Evolutionary conservation across 768 basidiomycete genomes (phyloP).

Genomic region (Leccinum boreale): DNA sequence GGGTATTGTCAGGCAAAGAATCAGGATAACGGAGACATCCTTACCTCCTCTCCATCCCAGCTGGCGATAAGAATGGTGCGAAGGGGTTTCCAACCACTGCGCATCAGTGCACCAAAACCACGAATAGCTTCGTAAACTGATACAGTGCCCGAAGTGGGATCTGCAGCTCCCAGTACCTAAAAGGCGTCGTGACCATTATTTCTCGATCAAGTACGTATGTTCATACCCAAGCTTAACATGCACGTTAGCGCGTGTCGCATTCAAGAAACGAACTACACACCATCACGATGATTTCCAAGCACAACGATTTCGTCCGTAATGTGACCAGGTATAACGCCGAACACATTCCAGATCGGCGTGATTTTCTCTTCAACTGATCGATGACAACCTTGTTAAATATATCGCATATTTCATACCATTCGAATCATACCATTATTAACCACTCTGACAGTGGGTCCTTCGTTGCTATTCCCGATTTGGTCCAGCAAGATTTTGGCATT

Average conservation of each 20-base stretch:
- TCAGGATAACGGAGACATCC: background rate
- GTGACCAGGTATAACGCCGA: slow-evolving; percentile 83
- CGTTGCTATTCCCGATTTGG: slow-evolving; percentile 37
- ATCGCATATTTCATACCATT: too few relatives aligned
- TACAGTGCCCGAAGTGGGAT: slow-evolving; percentile 57
- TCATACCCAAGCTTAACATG: too few relatives aligned
- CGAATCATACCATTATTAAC: slow-evolving; percentile 50
- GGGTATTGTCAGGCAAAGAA: too few relatives aligned
- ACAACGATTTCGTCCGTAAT: slow-evolving; percentile 83
- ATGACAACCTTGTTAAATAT: too few relatives aligned
- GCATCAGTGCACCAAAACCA: slow-evolving; percentile 50
- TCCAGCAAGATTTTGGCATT: slow-evolving; percentile 71
- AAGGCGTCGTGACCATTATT: too few relatives aligned
- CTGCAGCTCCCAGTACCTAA: slow-evolving; percentile 47
- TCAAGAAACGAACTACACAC: slow-evolving; percentile 35
- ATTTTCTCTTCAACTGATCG: slow-evolving; percentile 68
- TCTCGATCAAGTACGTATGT: too few relatives aligned
- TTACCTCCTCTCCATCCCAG: slow-evolving; percentile 76
- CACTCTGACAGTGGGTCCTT: slow-evolving; percentile 41
- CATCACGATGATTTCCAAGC: slow-evolving; percentile 88
- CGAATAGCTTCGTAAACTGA: slow-evolving; percentile 53
- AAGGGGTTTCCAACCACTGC: slow-evolving; percentile 62
- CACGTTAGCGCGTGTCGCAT: too few relatives aligned
- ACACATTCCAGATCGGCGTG: slow-evolving; percentile 89
- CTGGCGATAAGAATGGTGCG: slow-evolving; percentile 72